These are phyloP conservation scores for Colletotrichum gigasporum DNA, from an alignment of 2,329 filamentous ascomycete genomes.

Conservation along the genomic window DNA sequence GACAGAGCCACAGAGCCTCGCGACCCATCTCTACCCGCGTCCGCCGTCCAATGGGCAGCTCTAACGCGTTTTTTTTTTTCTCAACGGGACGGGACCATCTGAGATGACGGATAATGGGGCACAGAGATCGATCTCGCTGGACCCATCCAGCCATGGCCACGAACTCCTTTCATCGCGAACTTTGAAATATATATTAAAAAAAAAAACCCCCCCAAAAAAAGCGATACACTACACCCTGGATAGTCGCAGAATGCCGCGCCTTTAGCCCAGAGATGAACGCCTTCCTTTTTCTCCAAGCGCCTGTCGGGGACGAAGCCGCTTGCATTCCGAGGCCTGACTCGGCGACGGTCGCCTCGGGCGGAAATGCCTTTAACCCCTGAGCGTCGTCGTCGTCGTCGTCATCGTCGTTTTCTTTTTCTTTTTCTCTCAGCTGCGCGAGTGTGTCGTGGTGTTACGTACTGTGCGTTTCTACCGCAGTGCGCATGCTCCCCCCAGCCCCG, in stretches of 20 bases:
- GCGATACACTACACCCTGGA: neutral
- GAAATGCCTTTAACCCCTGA: slow-evolving; percentile 14
- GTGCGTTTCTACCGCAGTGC: neutral
- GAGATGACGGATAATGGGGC: slow-evolving; percentile 28
- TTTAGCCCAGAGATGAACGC: neutral
- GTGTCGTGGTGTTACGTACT: neutral
- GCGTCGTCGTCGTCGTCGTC: too few species aligned
- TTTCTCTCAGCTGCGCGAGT: neutral
- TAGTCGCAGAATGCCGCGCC: neutral
- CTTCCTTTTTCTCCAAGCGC: neutral
- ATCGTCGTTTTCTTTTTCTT: slow-evolving; percentile 2
- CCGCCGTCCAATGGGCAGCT: slow-evolving; percentile 24
- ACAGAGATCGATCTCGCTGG: slow-evolving; percentile 30
- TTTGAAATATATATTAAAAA: neutral
- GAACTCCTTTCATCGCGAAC: neutral
- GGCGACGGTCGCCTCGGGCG: slow-evolving; percentile 9
- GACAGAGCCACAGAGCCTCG: slow-evolving; percentile 25
- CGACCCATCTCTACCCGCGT: slow-evolving; percentile 30
- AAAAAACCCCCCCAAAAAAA: too few species aligned
- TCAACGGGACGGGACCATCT: slow-evolving; percentile 28
- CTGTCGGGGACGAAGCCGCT: neutral
- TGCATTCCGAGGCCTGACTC: slow-evolving; percentile 18
- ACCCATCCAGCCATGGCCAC: slow-evolving; percentile 27
- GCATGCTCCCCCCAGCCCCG: slow-evolving; percentile 17
- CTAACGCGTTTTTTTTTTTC: slow-evolving; percentile 8